These are phyloP conservation scores for Xylariaceae sp. DNA, from an alignment of 2,329 filamentous ascomycete species.

Conservation along the genomic window DNA sequence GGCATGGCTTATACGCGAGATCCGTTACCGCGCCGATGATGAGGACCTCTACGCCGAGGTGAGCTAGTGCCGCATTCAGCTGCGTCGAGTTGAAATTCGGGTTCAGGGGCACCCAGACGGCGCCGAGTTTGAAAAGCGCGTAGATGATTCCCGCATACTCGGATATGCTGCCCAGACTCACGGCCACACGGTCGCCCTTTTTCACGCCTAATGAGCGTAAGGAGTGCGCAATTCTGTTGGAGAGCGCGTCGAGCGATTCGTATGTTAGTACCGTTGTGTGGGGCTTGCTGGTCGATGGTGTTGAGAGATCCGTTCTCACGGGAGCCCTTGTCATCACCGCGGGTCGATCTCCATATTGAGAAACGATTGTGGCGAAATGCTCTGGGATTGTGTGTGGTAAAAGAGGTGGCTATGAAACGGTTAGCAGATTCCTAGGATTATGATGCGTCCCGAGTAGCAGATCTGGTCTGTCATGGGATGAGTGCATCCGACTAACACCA, in stretches of 20 bases:
- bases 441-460: neutral
- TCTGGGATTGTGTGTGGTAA: constrained; percentile 64
- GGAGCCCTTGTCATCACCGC: constrained; percentile 52
- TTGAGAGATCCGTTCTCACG: constrained; percentile 20
- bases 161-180: constrained; percentile 78
- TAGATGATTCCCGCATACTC: constrained; percentile 85
- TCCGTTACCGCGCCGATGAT: constrained; percentile 87
- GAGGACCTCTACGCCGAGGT: constrained; percentile 67
- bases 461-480: neutral
- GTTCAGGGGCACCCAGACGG: constrained; percentile 87
- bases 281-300: constrained; percentile 34
- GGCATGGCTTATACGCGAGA: constrained; percentile 58
- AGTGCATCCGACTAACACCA: neutral
- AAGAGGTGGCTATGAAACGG: constrained; percentile 53
- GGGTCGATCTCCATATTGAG: constrained; percentile 56
- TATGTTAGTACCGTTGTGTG: constrained; percentile 70
- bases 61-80: constrained; percentile 69
- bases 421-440: neutral
- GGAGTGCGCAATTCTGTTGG: constrained; percentile 69
- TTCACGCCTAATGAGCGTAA: constrained; percentile 64
- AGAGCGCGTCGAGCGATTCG: constrained; percentile 65
- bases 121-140: constrained; percentile 90
- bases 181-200: constrained; percentile 79
- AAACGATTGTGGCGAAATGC: constrained; percentile 64
- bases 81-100: constrained; percentile 79